phyloP scores from a whole-genome alignment of 495 filamentous ascomycete genomes.

The Aspergillus bridgeri region DNA sequence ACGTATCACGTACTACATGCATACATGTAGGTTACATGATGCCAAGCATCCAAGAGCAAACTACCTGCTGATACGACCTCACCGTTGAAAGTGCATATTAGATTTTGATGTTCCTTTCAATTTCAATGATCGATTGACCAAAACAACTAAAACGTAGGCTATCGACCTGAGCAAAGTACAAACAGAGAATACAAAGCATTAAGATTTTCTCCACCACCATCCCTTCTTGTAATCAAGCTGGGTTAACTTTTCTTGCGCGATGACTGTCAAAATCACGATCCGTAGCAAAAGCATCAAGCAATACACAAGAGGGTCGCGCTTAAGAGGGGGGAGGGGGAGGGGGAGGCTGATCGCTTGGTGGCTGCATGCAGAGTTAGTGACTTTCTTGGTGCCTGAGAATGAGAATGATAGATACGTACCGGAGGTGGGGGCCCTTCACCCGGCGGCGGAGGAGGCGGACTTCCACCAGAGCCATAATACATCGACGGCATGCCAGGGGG shows the following conservation, averaged over 20 bases:
- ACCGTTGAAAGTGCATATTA: background rate
- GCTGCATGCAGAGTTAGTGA: conserved; percentile 29
- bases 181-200: background rate
- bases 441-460: conserved; percentile 59
- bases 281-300: conserved; percentile 7
- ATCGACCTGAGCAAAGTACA: background rate
- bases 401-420: conserved; percentile 27
- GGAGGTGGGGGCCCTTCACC: conserved; percentile 65
- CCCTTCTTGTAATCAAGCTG: conserved; percentile 1
- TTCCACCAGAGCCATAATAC: conserved; percentile 59
- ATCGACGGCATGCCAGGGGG: conserved; percentile 69
- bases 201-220: background rate
- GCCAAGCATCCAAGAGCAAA: background rate
- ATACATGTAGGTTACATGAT: background rate
- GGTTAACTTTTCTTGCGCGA: background rate
- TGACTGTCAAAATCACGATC: conserved; percentile 10
- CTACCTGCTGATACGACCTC: background rate
- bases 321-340: conserved; percentile 62
- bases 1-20: background rate
- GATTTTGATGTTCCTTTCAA: background rate
- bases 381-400: background rate
- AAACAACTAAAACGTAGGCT: background rate
- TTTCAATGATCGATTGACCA: background rate
- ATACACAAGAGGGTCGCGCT: conserved; percentile 4
- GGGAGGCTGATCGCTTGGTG: conserved; percentile 69